Evolutionary conservation across 2,329 filamentous ascomycete species (phyloP).

Genomic region (Apiospora kogelbergensis): DNA sequence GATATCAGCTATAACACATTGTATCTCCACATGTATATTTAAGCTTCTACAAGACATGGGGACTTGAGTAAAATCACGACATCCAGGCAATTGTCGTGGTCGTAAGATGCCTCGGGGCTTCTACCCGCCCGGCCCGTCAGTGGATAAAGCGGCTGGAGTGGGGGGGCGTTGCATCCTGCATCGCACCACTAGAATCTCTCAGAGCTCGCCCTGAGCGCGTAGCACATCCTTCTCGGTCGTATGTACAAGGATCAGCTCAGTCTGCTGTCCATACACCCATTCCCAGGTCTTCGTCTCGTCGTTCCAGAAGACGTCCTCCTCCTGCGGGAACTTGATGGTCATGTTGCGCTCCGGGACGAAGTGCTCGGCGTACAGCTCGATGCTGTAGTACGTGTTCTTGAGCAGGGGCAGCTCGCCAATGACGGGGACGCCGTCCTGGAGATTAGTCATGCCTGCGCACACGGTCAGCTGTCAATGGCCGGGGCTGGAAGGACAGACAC

Average conservation of each 20-base stretch:
- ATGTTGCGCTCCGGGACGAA: conserved; percentile 44
- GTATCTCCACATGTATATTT: too few relatives aligned
- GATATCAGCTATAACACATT: too few relatives aligned
- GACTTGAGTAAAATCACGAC: too few relatives aligned
- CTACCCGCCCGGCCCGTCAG: too few relatives aligned
- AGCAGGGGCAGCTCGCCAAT: conserved; percentile 47
- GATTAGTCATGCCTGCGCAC: conserved; percentile 46
- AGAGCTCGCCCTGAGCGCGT: not conserved
- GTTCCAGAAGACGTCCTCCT: conserved; percentile 51
- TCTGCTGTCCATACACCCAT: conserved; percentile 50
- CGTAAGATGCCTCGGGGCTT: too few relatives aligned
- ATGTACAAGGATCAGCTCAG: conserved; percentile 41
- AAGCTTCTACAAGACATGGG: too few relatives aligned
- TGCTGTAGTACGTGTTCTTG: conserved; percentile 47
- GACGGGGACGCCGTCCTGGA: conserved; percentile 46
- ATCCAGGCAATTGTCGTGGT: too few relatives aligned
- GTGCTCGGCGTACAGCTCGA: conserved; percentile 49
- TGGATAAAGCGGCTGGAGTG: too few relatives aligned
- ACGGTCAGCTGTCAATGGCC: conserved; percentile 8
- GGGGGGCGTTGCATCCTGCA: too few relatives aligned
- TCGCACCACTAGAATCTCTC: too few relatives aligned
- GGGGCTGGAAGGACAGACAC: too few relatives aligned
- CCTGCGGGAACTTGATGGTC: conserved; percentile 46
- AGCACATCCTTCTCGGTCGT: not conserved
- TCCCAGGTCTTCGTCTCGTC: conserved; percentile 39